Conservation (phyloP, 2,329 filamentous ascomycete genomes). For the Penicillium sp. region DNA sequence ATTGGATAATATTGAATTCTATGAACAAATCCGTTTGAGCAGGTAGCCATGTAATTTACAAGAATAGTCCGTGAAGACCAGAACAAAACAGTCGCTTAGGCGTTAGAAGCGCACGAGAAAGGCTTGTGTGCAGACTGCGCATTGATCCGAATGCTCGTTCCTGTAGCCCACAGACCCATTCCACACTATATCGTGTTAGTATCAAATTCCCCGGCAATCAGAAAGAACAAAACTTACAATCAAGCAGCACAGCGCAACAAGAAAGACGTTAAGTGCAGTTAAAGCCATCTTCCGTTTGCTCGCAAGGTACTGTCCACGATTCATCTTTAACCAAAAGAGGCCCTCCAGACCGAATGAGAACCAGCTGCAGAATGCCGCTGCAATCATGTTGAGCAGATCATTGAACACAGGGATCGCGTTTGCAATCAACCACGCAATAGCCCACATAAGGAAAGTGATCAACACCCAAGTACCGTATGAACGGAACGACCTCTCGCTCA, state of each 20-base stretch:
- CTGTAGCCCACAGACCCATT: conserved; percentile 27
- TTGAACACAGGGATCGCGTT: conserved; percentile 69
- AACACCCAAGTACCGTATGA: conserved; percentile 58
- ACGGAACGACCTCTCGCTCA: conserved; percentile 48
- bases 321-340: conserved; percentile 38
- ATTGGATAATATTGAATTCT: neutral
- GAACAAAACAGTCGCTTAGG: neutral
- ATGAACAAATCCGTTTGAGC: neutral
- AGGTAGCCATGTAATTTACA: neutral
- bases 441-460: conserved; percentile 56
- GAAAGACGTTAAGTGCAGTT: neutral
- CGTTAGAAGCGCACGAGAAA: conserved; percentile 1
- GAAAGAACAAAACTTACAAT: neutral
- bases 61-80: neutral
- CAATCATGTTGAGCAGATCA: conserved; percentile 61
- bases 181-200: conserved; percentile 17
- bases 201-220: neutral
- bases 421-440: conserved; percentile 64
- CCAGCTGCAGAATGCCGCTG: conserved; percentile 11
- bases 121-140: neutral
- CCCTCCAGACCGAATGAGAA: conserved; percentile 3
- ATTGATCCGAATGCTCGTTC: conserved; percentile 4
- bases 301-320: conserved; percentile 28
- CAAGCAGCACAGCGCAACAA: neutral
- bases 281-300: conserved; percentile 1